Evolutionary conservation across 441 rosid species (phyloP).

Genomic region (Manihot esculenta): DNA sequence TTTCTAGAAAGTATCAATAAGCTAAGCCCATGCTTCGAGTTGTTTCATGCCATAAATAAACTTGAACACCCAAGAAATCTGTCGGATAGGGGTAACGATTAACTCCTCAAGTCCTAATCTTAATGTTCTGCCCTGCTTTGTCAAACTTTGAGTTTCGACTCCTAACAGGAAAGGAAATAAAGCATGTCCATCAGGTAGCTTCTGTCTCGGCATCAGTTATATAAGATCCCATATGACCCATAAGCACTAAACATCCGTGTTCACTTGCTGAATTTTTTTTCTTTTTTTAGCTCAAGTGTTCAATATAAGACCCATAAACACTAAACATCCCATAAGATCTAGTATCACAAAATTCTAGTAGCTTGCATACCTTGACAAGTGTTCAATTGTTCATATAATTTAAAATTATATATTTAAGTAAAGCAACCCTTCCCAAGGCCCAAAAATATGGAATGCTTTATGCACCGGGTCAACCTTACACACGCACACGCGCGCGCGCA

Average conservation of each 20-base stretch:
- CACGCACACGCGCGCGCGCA: too few species aligned
- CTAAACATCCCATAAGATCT: too few species aligned
- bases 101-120: background rate
- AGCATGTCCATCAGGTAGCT: background rate
- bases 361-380: background rate
- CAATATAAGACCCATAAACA: too few species aligned
- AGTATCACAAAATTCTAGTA: background rate
- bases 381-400: too few species aligned
- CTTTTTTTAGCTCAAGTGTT: background rate
- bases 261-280: background rate
- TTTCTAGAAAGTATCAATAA: background rate
- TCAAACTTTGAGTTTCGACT: background rate
- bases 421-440: too few species aligned
- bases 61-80: slow-evolving; percentile 9
- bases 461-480: too few species aligned
- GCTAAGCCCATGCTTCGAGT: slow-evolving; percentile 11
- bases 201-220: background rate
- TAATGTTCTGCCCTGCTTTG: background rate
- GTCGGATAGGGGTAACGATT: background rate
- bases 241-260: background rate
- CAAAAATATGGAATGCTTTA: too few species aligned
- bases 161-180: background rate
- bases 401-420: too few species aligned
- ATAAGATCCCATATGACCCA: background rate
- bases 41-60: slow-evolving; percentile 10